Evolutionary conservation across 495 filamentous ascomycete genomes (phyloP).

Genomic region (Lasiosphaeria hispida): DNA sequence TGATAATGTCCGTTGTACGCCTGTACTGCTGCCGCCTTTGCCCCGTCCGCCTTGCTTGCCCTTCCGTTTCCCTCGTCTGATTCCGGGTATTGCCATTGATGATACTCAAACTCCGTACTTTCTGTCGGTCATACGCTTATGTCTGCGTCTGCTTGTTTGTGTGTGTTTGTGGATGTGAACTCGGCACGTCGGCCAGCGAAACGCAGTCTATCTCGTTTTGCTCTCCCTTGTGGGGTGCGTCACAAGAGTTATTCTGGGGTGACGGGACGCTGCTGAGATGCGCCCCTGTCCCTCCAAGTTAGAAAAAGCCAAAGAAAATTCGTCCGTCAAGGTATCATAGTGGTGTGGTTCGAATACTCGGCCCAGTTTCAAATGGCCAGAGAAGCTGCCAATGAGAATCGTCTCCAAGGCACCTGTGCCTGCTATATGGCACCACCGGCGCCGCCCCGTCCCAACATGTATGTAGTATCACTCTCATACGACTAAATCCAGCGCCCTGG

Average conservation of each 20-base stretch:
- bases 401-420: neutral
- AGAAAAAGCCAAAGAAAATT: neutral
- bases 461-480: no score
- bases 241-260: no score
- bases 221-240: no score
- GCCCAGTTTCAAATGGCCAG: neutral
- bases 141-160: neutral
- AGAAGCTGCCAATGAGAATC: neutral
- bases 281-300: neutral
- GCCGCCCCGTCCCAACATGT: neutral
- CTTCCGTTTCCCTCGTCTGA: neutral
- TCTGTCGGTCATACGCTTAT: neutral
- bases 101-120: neutral
- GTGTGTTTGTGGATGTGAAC: neutral
- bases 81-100: conserved; percentile 4
- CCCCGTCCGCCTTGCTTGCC: neutral
- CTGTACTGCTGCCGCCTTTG: neutral
- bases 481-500: neutral
- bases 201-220: no score
- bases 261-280: no score
- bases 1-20: neutral
- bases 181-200: no score
- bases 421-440: neutral
- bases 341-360: neutral
- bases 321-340: conserved; percentile 3